Evolutionary conservation across 768 basidiomycete genomes (phyloP).

Genomic region (Lactifluus hygrophoroides): DNA sequence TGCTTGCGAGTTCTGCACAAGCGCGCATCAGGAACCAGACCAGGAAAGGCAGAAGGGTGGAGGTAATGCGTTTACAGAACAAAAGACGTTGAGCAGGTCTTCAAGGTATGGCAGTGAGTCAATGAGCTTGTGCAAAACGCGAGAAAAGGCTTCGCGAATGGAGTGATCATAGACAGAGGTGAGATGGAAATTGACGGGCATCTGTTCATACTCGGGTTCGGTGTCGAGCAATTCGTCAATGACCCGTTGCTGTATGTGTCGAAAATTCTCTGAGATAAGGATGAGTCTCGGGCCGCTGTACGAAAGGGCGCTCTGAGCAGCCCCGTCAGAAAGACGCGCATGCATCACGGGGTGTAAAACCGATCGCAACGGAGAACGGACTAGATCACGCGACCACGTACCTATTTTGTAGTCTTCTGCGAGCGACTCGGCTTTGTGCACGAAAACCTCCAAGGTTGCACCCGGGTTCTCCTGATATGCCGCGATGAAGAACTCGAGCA

Average conservation of each 20-base stretch:
- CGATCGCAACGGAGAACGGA: neutral
- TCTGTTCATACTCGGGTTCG: slow-evolving; percentile 65
- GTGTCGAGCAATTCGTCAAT: slow-evolving; percentile 74
- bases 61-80: slow-evolving; percentile 41
- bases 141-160: slow-evolving; percentile 86
- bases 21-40: neutral
- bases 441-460: slow-evolving; percentile 83
- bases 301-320: neutral
- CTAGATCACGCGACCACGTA: slow-evolving; percentile 29
- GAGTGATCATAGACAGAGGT: slow-evolving; percentile 93
- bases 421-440: slow-evolving; percentile 90
- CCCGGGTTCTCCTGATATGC: slow-evolving; percentile 68
- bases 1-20: slow-evolving; percentile 72
- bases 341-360: neutral
- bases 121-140: slow-evolving; percentile 79
- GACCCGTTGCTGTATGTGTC: slow-evolving; percentile 83
- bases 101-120: slow-evolving; percentile 82
- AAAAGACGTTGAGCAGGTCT: slow-evolving; percentile 79
- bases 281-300: neutral
- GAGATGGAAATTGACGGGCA: slow-evolving; percentile 79
- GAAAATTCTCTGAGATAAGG: slow-evolving; percentile 63
- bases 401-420: slow-evolving; percentile 89
- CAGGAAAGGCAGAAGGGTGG: too few species aligned
- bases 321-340: neutral
- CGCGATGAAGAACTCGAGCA: slow-evolving; percentile 73